phyloP scores from a whole-genome alignment of 2,329 filamentous ascomycete species.

The Aspergillus flavus region DNA sequence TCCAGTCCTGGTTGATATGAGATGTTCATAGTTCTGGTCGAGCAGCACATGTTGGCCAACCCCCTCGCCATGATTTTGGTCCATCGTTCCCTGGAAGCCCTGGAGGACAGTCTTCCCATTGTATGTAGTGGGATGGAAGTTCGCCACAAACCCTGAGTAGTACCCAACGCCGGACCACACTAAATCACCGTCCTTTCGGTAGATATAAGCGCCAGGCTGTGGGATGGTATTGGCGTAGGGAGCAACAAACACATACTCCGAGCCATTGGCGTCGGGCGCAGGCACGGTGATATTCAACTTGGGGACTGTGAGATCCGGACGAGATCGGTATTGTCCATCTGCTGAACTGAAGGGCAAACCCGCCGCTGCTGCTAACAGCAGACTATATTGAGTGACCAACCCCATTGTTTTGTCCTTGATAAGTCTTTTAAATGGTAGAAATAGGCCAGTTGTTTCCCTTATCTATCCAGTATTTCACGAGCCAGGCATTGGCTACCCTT shows the following conservation, averaged over 20 bases:
- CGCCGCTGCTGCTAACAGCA: not conserved
- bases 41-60: conserved; percentile 56
- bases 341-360: not conserved
- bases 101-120: conserved; percentile 54
- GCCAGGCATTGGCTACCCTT: not conserved
- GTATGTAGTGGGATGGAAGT: conserved; percentile 51
- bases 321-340: conserved; percentile 7
- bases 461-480: not conserved
- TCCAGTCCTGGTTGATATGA: conserved; percentile 50
- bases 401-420: not conserved
- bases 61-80: conserved; percentile 52
- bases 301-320: conserved; percentile 8
- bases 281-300: conserved; percentile 31
- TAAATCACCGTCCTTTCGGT: conserved; percentile 54
- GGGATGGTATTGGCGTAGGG: conserved; percentile 40
- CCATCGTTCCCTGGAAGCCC: conserved; percentile 54
- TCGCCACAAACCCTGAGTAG: conserved; percentile 52
- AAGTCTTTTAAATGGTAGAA: not conserved
- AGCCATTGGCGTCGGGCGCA: conserved; percentile 24
- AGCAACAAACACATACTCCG: conserved; percentile 35
- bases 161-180: conserved; percentile 58
- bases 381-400: not conserved
- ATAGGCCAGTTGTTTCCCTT: not conserved
- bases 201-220: conserved; percentile 57
- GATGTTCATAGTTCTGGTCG: conserved; percentile 55